Evolutionary conservation across 1,139 yeast genomes (phyloP), one percentile per base, ranked within the genome.

Genomic region (Debaryomyces robertsiae): DNA sequence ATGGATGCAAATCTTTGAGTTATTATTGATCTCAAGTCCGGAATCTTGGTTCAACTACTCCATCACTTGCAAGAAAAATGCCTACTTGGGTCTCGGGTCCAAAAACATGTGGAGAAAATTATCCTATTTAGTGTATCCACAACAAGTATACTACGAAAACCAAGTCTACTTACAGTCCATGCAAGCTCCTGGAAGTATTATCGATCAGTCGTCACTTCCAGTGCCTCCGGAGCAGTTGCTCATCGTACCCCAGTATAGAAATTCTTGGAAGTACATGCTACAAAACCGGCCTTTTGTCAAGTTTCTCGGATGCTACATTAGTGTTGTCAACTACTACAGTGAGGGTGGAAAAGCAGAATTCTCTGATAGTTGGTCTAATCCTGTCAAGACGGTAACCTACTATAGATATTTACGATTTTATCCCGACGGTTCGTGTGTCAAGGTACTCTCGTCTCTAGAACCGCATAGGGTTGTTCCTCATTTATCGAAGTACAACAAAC

Each of bases 391-490:
- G 58, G 86, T 91, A 36, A 88, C 96, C 0, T 93, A 91, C 57
- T 93, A 88, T 60, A 69, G 98, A 45, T 93, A 89, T 58, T 61
- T 85, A 28, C 69, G 97, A 43, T 90, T 93, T 55, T 87, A 76
- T 55, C 83, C 84, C 0, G 86, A 87, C 54, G 98, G 98, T 0
- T 69, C 76, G 0, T 85, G 89, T 44, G 61, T 84, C 29, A 79
- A 84, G 55, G 73, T 84, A 16, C 69, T 86, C 14, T 76, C 93
- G 0, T 75, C 82, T 3, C 68, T 80, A 42, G 89, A 84, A 47
- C 96, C 96, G 0, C 55, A 60, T 2, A 57, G 64, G 35, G 82
- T 87, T 4, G 81, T 87, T 0, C 84, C 84, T 1, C 65, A 64
- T 45, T 70, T 84, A 37, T 65, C 62, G 54, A 63, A 57, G 40